phyloP scores from a whole-genome alignment of 495 filamentous ascomycete genomes.

The Penicillium macrosclerotiorum region DNA sequence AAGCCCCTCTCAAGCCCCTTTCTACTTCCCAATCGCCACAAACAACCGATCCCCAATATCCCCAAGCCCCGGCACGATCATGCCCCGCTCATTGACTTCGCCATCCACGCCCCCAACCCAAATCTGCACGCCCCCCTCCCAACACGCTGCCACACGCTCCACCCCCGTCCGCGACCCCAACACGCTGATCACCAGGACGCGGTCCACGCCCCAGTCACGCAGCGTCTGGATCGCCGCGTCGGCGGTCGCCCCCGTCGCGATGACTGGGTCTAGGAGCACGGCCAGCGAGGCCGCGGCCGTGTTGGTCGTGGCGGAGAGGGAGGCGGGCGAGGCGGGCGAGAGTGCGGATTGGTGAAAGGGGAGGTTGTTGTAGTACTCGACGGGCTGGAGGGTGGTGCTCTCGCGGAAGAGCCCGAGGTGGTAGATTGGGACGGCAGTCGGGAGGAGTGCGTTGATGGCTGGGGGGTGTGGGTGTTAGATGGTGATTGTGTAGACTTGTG shows the following conservation, averaged over 20 bases:
- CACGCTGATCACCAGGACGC: slow-evolving; percentile 75
- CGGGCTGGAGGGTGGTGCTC: slow-evolving; percentile 75
- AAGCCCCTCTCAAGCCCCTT: no score
- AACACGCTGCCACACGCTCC: slow-evolving; percentile 37
- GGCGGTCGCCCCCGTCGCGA: slow-evolving; percentile 89
- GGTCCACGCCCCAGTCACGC: slow-evolving; percentile 83
- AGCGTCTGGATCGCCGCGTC: slow-evolving; percentile 87
- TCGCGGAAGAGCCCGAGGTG: slow-evolving; percentile 94
- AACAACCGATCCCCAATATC: slow-evolving; percentile 93
- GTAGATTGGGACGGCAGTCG: slow-evolving; percentile 76
- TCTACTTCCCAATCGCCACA: slow-evolving; percentile 86
- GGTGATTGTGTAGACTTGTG: no score
- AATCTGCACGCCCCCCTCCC: slow-evolving; percentile 72
- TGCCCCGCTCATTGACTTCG: slow-evolving; percentile 69
- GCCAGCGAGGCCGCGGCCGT: slow-evolving; percentile 59
- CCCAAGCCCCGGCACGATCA: slow-evolving; percentile 88
- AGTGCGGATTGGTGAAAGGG: slow-evolving; percentile 60
- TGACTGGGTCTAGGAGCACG: slow-evolving; percentile 86
- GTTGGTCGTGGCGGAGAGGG: slow-evolving; percentile 29
- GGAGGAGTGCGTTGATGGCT: slow-evolving; percentile 83
- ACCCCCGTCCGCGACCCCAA: slow-evolving; percentile 53
- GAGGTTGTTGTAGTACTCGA: slow-evolving; percentile 98
- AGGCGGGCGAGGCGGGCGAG: slow-evolving; percentile 31
- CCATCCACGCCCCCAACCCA: slow-evolving; percentile 81
- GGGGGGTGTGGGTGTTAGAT: neutral